Base-by-base conservation (phyloP, 805 yeast genomes). In the Nakazawaea pomicola region DNA sequence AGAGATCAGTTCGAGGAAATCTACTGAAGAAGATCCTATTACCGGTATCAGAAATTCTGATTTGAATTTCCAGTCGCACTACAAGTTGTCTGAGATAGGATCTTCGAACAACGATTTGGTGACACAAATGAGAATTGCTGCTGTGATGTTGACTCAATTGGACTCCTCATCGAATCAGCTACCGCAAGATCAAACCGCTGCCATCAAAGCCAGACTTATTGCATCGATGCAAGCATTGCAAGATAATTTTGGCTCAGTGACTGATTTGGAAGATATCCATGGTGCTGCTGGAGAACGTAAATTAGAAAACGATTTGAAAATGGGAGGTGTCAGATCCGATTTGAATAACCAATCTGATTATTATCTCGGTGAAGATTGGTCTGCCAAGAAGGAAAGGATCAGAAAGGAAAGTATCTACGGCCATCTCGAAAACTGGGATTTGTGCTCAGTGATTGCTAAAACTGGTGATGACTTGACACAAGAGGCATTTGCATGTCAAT, bases 401-500 rank as follows among this genome's bases (percentile, higher is more conserved):
- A 71, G 95, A 43, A 75, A 74, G 38, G 72, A 83, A 12, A 85
- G 95, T 38, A 76, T 78, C 7, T 89, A 69, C 55, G 99, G 99
- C 0, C 93, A 89, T 55, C 60, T 84, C 24, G 85, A 83, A 19
- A 85, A 88, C 57, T 93, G 99, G 99, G 97, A 93, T 47, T 60
- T 93, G 29, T 88, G 91, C 49, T 90, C 97, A 1, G 96, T 91
- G 2, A 93, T 93, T 56, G 96, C 95, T 10, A 93, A 93, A 56
- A 91, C 95, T 23, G 99, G 99, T 27, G 91, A 85, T 54, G 99
- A 93, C 62, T 61, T 93, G 38, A 84, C 96, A 18, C 99, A 93
- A 58, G 99, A 93, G 60, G 96, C 99, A 0, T 89, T 93, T 68
- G 99, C 99, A 0, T 89, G 96, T 48, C 99, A 93, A 58, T 60